Conservation (phyloP, 768 basidiomycete species). For the Hemileccinum impolitum region DNA sequence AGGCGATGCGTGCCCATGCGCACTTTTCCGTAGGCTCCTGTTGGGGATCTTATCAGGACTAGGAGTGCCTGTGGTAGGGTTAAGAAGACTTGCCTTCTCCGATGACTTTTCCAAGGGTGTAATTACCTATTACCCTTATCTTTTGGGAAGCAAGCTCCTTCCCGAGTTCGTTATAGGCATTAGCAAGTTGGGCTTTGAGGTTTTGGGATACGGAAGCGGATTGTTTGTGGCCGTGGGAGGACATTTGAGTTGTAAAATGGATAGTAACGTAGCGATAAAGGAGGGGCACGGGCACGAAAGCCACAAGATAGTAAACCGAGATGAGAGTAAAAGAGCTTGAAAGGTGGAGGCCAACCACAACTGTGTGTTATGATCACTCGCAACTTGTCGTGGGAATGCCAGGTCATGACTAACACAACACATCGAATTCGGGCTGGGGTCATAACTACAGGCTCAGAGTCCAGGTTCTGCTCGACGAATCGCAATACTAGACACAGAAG, state of each 20-base stretch:
- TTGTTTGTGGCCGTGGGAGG: slow-evolving; percentile 56
- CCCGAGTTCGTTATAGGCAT: slow-evolving; percentile 95
- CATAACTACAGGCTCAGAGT: slow-evolving; percentile 15
- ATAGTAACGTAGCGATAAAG: slow-evolving; percentile 30
- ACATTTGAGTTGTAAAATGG: slow-evolving; percentile 40
- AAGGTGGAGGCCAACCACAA: slow-evolving; percentile 13
- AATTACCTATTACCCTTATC: slow-evolving; percentile 90
- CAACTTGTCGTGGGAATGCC: slow-evolving; percentile 17
- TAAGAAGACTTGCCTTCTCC: slow-evolving; percentile 73
- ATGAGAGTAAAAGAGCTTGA: slow-evolving; percentile 1
- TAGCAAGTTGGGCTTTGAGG: slow-evolving; percentile 85
- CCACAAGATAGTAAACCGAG: slow-evolving; percentile 25
- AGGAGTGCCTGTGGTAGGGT: slow-evolving; percentile 9
- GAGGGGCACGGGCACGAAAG: slow-evolving; percentile 34
- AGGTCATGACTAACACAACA: slow-evolving; percentile 24
- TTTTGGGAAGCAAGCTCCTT: slow-evolving; percentile 91
- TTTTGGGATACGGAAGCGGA: slow-evolving; percentile 65
- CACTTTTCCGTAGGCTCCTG: slow-evolving; percentile 95
- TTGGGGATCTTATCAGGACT: slow-evolving; percentile 21
- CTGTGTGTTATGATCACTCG: slow-evolving; percentile 5
- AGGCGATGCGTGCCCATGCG: slow-evolving; percentile 92
- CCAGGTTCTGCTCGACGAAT: slow-evolving; percentile 13
- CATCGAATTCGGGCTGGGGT: slow-evolving; percentile 5
- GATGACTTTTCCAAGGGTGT: slow-evolving; percentile 89
- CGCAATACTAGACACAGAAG: slow-evolving; percentile 18